Percentiles rank a stretch among this genome's conserved stretches.
These are phyloP conservation scores for Harrya chromipes DNA, from an alignment of 768 basidiomycete genomes.

Conservation along the genomic window DNA sequence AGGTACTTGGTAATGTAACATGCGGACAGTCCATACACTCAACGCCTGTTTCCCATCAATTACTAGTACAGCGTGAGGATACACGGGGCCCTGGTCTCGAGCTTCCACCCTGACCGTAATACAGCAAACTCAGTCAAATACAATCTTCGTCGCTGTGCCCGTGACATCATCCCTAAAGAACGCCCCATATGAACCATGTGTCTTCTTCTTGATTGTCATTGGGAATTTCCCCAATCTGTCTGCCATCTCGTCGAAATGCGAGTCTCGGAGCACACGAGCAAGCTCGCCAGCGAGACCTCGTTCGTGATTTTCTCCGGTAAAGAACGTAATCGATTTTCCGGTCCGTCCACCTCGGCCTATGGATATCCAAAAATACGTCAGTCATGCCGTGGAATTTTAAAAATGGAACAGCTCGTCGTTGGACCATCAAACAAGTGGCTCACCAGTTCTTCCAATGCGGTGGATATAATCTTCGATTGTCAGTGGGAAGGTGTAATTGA, in stretches of 20 bases:
- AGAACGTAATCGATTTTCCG: conserved; percentile 94
- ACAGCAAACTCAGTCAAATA: conserved; percentile 45
- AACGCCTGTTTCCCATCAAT: conserved; percentile 11
- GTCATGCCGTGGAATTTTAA: not conserved
- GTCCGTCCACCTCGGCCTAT: conserved; percentile 84
- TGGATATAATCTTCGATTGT: conserved; percentile 94
- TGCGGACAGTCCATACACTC: not conserved
- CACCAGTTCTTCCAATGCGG: conserved; percentile 86
- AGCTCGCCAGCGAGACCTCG: conserved; percentile 87
- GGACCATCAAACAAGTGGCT: conserved; percentile 3
- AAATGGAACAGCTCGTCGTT: not conserved
- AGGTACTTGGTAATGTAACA: not conserved
- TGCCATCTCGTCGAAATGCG: conserved; percentile 73
- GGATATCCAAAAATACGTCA: conserved; percentile 1
- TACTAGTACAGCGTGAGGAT: conserved; percentile 5
- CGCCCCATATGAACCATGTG: conserved; percentile 86
- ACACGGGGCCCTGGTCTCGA: not conserved
- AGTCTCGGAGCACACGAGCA: conserved; percentile 85
- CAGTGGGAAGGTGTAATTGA: conserved; percentile 97
- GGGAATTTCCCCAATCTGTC: conserved; percentile 75
- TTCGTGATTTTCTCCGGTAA: conserved; percentile 90
- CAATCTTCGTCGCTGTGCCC: conserved; percentile 72
- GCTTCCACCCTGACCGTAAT: not conserved
- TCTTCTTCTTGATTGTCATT: conserved; percentile 96
- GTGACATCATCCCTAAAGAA: conserved; percentile 68